phyloP scores from a whole-genome alignment of 2,329 filamentous ascomycete species.

The Ceratocystis cubensis region DNA sequence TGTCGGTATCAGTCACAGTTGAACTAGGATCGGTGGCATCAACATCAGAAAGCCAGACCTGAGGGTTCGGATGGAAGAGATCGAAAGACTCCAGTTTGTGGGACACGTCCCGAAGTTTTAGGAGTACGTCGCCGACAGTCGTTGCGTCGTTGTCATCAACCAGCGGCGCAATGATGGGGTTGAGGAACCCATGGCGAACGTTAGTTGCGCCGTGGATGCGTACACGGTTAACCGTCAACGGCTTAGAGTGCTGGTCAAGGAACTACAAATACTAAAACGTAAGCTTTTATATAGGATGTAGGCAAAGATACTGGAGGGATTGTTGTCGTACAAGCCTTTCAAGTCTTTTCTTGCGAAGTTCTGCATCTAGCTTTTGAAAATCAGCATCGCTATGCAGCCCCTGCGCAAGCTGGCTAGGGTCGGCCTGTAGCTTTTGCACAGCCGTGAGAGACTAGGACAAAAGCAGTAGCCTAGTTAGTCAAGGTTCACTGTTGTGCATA shows the following conservation, averaged over 20 bases:
- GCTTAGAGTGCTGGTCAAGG: slow-evolving; percentile 69
- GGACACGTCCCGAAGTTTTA: slow-evolving; percentile 55
- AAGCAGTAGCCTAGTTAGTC: background rate
- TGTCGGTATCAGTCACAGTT: slow-evolving; percentile 64
- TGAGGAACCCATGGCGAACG: slow-evolving; percentile 73
- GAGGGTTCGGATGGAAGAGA: slow-evolving; percentile 74
- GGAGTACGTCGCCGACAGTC: slow-evolving; percentile 67
- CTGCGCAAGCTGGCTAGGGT: slow-evolving; percentile 20
- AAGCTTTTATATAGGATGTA: background rate
- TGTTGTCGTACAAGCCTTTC: slow-evolving; percentile 19
- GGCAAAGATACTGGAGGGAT: background rate
- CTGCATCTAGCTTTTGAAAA: slow-evolving; percentile 21
- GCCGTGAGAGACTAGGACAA: background rate
- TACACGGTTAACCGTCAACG: slow-evolving; percentile 60
- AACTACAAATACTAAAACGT: slow-evolving; percentile 39
- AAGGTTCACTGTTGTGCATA: background rate
- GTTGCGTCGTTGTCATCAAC: slow-evolving; percentile 49
- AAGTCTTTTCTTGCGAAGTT: slow-evolving; percentile 21
- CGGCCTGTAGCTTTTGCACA: slow-evolving; percentile 19
- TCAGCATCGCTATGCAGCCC: slow-evolving; percentile 19
- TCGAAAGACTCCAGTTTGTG: slow-evolving; percentile 64
- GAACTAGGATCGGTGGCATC: slow-evolving; percentile 51
- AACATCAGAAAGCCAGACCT: slow-evolving; percentile 69
- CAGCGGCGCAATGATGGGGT: slow-evolving; percentile 66
- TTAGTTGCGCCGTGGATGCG: slow-evolving; percentile 64